phyloP scores from a whole-genome alignment of 2,329 filamentous ascomycete genomes.

The Botrytis byssoidea region DNA sequence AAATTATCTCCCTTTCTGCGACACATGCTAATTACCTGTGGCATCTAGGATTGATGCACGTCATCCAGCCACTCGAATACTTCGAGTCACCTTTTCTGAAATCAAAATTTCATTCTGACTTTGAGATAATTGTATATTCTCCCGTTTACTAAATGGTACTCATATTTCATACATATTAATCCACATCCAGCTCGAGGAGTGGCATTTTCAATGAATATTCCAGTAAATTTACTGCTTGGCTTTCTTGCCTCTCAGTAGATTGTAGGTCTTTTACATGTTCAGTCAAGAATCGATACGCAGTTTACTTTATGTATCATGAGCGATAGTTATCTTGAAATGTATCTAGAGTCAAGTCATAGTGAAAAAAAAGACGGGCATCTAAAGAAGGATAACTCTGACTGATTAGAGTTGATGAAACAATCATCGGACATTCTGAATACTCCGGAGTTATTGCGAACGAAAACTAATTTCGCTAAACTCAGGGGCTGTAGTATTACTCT shows the following conservation, averaged over 20 bases:
- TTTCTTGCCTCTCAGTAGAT: neutral
- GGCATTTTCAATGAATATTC: neutral
- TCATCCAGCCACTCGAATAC: neutral
- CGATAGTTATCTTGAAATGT: neutral
- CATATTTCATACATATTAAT: neutral
- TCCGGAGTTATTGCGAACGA: neutral
- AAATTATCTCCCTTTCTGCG: neutral
- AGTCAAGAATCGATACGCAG: neutral
- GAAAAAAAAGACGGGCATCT: neutral
- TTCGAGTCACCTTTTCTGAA: neutral
- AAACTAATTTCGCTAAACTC: neutral
- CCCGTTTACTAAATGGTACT: rapidly evolving
- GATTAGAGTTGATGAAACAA: neutral
- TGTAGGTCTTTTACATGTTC: neutral
- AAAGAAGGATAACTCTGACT: neutral
- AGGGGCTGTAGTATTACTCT: neutral
- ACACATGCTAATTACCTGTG: neutral
- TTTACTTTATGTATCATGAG: neutral
- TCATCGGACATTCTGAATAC: neutral
- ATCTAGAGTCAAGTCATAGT: too few relatives aligned
- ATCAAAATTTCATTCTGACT: neutral
- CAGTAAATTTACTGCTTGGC: rapidly evolving
- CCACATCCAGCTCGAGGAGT: neutral
- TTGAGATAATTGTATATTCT: neutral
- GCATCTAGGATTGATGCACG: neutral